These are phyloP conservation scores for Elongisporangium anandrum DNA, from an alignment of 352 stramenopile genomes.

Conservation along the genomic window DNA sequence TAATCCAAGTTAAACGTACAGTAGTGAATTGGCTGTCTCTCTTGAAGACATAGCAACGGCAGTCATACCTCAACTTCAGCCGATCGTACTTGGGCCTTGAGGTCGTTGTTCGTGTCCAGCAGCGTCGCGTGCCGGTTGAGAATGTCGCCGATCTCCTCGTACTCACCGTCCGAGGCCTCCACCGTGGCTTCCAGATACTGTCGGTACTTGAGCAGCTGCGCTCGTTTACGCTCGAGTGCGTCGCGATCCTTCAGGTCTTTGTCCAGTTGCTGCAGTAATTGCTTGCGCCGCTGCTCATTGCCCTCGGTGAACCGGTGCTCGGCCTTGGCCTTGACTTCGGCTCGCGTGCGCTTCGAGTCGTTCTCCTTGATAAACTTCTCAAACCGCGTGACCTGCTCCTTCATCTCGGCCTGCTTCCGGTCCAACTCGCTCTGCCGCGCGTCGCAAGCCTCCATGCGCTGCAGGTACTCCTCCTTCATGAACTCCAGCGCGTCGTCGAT, in stretches of 20 bases:
- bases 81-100: slow-evolving; percentile 63
- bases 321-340: slow-evolving; percentile 86
- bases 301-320: slow-evolving; percentile 69
- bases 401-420: slow-evolving; percentile 88
- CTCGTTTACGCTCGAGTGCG: slow-evolving; percentile 69
- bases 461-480: slow-evolving; percentile 91
- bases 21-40: no score
- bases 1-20: no score
- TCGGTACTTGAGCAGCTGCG: slow-evolving; percentile 80
- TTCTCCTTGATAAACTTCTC: slow-evolving; percentile 95
- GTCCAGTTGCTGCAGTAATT: slow-evolving; percentile 62
- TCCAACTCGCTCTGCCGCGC: slow-evolving; percentile 77
- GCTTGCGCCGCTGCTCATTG: slow-evolving; percentile 79
- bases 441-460: slow-evolving; percentile 87
- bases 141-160: slow-evolving; percentile 83
- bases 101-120: slow-evolving; percentile 84
- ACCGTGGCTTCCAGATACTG: slow-evolving; percentile 82
- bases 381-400: slow-evolving; percentile 87
- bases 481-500: slow-evolving; percentile 90
- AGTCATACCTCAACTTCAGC: slow-evolving; percentile 52
- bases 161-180: slow-evolving; percentile 77
- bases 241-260: slow-evolving; percentile 67
- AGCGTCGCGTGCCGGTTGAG: slow-evolving; percentile 84
- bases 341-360: slow-evolving; percentile 84
- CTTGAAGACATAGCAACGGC: no score